Conservation (phyloP, 2,329 filamentous ascomycete species). For the Emergomyces orientalis region DNA sequence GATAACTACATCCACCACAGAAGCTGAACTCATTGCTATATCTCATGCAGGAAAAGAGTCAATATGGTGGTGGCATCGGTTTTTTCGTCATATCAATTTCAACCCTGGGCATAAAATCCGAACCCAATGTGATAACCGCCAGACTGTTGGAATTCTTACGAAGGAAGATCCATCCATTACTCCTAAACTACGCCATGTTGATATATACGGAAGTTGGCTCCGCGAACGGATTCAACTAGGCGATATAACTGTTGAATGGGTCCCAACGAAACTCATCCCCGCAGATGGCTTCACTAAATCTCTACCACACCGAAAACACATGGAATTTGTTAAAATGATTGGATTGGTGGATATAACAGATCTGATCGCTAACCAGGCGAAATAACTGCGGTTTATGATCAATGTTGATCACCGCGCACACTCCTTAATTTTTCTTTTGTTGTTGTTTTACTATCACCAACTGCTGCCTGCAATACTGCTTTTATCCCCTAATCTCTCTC, state of each 20-base stretch:
- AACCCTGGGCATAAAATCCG: neutral
- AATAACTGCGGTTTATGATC: no score
- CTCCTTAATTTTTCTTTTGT: no score
- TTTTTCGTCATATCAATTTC: neutral
- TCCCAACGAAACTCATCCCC: neutral
- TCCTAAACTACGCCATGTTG: neutral
- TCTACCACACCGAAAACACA: neutral
- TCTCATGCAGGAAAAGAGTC: neutral
- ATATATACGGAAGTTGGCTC: neutral
- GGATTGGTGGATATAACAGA: neutral
- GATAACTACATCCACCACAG: neutral
- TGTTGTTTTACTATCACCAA: no score
- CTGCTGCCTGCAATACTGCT: no score
- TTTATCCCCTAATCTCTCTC: no score
- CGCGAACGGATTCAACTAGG: neutral
- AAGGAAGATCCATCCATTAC: neutral
- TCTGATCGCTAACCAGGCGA: neutral
- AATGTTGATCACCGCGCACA: no score
- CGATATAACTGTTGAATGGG: no score
- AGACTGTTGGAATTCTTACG: neutral
- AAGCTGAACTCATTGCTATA: neutral
- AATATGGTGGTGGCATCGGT: neutral
- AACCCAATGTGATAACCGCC: neutral
- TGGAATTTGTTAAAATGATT: neutral
- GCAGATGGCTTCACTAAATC: neutral